phyloP scores from a whole-genome alignment of 257 asterid species.

The Scutellaria galericulata region DNA sequence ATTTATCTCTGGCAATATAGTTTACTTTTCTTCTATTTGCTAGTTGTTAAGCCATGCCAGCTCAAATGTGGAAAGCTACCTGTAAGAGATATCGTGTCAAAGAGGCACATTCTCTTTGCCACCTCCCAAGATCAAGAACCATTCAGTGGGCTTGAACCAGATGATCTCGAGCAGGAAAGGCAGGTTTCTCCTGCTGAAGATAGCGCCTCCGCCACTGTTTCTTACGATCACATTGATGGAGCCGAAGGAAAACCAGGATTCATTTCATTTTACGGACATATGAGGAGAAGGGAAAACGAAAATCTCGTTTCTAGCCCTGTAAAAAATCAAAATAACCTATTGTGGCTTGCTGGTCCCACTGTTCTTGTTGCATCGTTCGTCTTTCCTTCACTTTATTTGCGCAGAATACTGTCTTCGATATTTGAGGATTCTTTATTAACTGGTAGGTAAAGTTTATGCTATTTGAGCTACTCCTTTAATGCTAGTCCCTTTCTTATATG shows the following conservation, averaged over 20 bases:
- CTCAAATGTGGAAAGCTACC: constrained; percentile 46
- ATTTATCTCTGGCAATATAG: not conserved
- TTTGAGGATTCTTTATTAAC: constrained; percentile 96
- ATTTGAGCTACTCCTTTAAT: constrained; percentile 24
- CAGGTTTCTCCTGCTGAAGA: constrained; percentile 52
- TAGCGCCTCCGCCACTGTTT: constrained; percentile 40
- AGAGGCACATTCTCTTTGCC: constrained; percentile 49
- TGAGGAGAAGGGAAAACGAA: constrained; percentile 44
- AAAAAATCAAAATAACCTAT: constrained; percentile 50
- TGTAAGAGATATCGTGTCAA: constrained; percentile 40
- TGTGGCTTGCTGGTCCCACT: constrained; percentile 91
- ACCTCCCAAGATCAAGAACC: constrained; percentile 57
- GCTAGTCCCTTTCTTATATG: constrained; percentile 1
- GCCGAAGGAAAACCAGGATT: constrained; percentile 84
- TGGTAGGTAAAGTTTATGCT: constrained; percentile 50
- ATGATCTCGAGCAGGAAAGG: constrained; percentile 52
- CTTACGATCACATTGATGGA: constrained; percentile 46
- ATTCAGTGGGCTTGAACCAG: constrained; percentile 53
- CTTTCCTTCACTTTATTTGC: constrained; percentile 92
- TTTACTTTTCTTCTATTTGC: constrained; percentile 30
- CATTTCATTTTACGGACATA: constrained; percentile 67
- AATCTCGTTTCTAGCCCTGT: constrained; percentile 41
- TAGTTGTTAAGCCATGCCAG: constrained; percentile 55
- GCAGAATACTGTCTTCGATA: constrained; percentile 74
- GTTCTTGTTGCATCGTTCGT: constrained; percentile 89